A percentile compares a stretch with the other conserved stretches of the same genome.
Evolutionary conservation across 2,329 filamentous ascomycete species (phyloP).

Genomic region (Phaeoacremonium minimum): DNA sequence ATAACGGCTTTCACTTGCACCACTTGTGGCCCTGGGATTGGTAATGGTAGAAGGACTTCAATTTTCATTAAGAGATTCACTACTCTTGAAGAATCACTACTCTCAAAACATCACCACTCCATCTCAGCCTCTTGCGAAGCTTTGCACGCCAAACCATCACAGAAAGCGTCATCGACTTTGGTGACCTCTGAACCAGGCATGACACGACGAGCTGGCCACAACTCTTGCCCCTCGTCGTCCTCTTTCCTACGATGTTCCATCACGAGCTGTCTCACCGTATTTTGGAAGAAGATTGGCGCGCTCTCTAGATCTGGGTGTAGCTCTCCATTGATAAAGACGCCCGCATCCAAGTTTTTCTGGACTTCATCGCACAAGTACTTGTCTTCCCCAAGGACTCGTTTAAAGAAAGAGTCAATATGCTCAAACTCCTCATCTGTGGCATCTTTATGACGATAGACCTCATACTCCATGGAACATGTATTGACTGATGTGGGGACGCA

Average conservation of each 20-base stretch:
- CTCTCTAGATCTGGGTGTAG: slow-evolving; percentile 48
- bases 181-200: background rate
- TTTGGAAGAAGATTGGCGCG: slow-evolving; percentile 6
- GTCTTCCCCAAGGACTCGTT: slow-evolving; percentile 46
- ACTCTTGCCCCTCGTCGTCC: background rate
- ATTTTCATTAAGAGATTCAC: no score
- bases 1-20: no score
- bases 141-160: no score
- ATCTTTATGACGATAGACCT: slow-evolving; percentile 45
- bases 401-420: slow-evolving; percentile 41
- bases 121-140: no score
- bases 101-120: no score
- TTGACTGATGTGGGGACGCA: slow-evolving; percentile 40
- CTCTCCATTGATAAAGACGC: slow-evolving; percentile 46
- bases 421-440: slow-evolving; percentile 41
- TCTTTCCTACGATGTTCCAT: background rate
- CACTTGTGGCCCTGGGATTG: no score
- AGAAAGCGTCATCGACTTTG: background rate
- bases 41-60: no score
- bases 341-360: slow-evolving; percentile 44
- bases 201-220: background rate
- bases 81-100: no score
- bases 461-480: slow-evolving; percentile 40
- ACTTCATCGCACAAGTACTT: slow-evolving; percentile 43
- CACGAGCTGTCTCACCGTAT: background rate